Percentiles rank a stretch among this genome's conserved stretches.
Evolutionary conservation across 1,284 basidiomycete species (phyloP).

Genomic region (Boletus sp.): DNA sequence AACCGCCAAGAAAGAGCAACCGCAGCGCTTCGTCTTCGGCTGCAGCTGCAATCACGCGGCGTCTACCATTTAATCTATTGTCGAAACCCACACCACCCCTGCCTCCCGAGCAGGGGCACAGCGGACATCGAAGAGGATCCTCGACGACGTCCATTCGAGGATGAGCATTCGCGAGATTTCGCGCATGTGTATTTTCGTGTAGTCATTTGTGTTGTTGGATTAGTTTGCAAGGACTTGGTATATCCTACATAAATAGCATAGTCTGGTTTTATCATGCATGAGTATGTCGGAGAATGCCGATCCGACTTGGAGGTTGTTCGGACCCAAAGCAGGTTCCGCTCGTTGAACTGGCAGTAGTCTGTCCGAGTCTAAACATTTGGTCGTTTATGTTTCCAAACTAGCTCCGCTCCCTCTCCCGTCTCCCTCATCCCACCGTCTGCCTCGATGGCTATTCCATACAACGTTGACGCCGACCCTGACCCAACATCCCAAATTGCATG

Average conservation of each 20-base stretch:
- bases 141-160: conserved; percentile 34
- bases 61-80: conserved; percentile 64
- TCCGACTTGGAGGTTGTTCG: conserved; percentile 1
- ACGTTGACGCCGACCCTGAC: conserved; percentile 58
- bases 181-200: conserved; percentile 7
- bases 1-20: conserved; percentile 46
- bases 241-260: conserved; percentile 16
- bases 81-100: conserved; percentile 41
- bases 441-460: conserved; percentile 50
- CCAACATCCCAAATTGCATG: conserved; percentile 73
- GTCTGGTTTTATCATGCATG: no score
- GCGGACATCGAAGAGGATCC: conserved; percentile 30
- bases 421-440: neutral
- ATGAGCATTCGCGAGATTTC: no score
- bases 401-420: neutral
- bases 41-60: conserved; percentile 46
- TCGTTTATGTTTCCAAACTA: conserved; percentile 18
- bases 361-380: conserved; percentile 1
- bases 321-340: conserved; percentile 18
- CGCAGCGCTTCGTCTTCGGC: conserved; percentile 36
- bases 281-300: conserved; percentile 27
- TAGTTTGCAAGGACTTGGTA: conserved; percentile 19
- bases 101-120: conserved; percentile 24
- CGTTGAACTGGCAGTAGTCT: conserved; percentile 1
- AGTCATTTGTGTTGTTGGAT: conserved; percentile 22